A percentile compares a stretch with the other conserved stretches of the same genome.
Conservation (phyloP, 1,139 yeast species). For the Kurtzmaniella natalensis region DNA sequence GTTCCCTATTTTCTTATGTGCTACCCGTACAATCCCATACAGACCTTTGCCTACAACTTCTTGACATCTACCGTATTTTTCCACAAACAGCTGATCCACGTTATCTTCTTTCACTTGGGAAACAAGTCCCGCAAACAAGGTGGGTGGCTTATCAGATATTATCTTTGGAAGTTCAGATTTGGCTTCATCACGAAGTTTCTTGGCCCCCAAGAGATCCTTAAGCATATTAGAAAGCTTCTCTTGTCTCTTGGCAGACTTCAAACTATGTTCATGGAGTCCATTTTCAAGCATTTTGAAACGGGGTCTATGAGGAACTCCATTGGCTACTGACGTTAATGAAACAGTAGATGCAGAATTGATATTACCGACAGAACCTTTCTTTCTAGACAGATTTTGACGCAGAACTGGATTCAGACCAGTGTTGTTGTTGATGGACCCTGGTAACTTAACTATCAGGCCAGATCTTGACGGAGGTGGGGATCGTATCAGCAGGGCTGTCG, state of each 20-base stretch:
- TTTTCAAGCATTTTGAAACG: conserved; percentile 56
- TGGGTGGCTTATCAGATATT: conserved; percentile 52
- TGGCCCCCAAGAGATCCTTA: conserved; percentile 79
- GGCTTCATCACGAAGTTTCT: conserved; percentile 76
- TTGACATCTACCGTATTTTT: conserved; percentile 47
- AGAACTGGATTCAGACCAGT: conserved; percentile 1
- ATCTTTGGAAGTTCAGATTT: conserved; percentile 78
- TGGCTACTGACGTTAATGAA: no score
- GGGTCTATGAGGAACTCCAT: conserved; percentile 20
- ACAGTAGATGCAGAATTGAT: not conserved
- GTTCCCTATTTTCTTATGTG: conserved; percentile 32
- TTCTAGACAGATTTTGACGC: conserved; percentile 2
- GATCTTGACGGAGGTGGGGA: conserved; percentile 8
- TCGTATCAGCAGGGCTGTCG: conserved; percentile 6
- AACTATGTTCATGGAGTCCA: conserved; percentile 75
- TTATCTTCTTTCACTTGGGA: conserved; percentile 47
- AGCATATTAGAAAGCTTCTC: conserved; percentile 85
- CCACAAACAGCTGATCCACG: conserved; percentile 42
- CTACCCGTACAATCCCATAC: conserved; percentile 44
- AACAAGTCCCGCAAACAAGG: conserved; percentile 79
- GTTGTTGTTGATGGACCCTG: no score
- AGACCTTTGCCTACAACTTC: conserved; percentile 48
- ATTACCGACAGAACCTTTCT: not conserved
- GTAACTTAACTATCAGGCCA: conserved; percentile 1
- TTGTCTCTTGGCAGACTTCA: conserved; percentile 76